These are phyloP conservation scores for Talaromyces islandicus DNA, from an alignment of 2,329 filamentous ascomycete genomes.

Conservation along the genomic window DNA sequence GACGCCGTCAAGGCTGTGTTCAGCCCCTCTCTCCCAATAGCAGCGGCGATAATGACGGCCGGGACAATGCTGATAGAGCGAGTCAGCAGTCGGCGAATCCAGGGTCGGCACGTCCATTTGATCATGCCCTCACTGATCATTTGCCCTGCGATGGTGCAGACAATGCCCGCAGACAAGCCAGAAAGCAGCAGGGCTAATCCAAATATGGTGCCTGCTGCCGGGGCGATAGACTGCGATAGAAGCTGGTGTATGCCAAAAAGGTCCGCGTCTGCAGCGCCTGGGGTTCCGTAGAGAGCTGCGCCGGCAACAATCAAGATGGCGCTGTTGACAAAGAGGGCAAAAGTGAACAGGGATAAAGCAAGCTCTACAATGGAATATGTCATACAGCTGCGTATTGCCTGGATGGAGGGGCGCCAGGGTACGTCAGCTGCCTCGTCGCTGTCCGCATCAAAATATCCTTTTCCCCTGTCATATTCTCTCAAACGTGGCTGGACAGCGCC, in stretches of 20 bases:
- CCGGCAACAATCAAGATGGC: constrained; percentile 78
- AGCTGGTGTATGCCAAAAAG: constrained; percentile 78
- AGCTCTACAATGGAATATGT: constrained; percentile 69
- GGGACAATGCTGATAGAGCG: constrained; percentile 75
- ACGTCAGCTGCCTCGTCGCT: constrained; percentile 34
- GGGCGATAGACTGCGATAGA: constrained; percentile 62
- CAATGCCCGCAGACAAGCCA: constrained; percentile 74
- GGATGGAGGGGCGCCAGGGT: constrained; percentile 61
- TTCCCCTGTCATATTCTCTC: constrained; percentile 41
- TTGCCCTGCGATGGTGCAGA: constrained; percentile 84
- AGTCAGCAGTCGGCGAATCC: constrained; percentile 72
- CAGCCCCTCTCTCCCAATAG: constrained; percentile 66
- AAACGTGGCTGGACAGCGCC: constrained; percentile 52
- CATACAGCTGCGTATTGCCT: constrained; percentile 67
- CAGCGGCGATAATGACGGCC: constrained; percentile 74
- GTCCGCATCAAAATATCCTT: constrained; percentile 29
- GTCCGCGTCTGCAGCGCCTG: constrained; percentile 61
- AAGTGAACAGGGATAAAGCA: constrained; percentile 68
- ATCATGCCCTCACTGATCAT: constrained; percentile 83
- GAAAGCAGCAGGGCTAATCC: constrained; percentile 74
- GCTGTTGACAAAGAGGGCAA: constrained; percentile 78
- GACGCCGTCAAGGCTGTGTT: constrained; percentile 66
- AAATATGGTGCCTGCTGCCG: constrained; percentile 76
- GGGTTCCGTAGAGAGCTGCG: constrained; percentile 61
- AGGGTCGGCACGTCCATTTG: constrained; percentile 67